Conservation (phyloP, 1,284 basidiomycete genomes). For the Rhodotorula sp. region DNA sequence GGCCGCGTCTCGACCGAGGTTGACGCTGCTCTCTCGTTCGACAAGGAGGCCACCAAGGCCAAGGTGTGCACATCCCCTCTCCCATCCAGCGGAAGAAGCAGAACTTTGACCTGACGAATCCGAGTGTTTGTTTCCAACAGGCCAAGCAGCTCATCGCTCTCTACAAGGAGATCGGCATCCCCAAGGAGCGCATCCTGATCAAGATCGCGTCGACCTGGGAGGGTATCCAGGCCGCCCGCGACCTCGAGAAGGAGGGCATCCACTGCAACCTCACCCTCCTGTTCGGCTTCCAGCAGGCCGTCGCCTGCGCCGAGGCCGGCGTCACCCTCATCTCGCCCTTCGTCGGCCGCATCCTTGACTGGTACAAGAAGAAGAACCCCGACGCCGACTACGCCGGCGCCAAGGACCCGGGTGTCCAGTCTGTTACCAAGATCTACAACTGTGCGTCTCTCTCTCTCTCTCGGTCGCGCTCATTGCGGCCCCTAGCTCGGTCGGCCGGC, state of each 20-base stretch:
- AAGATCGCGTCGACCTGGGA: conserved; percentile 99
- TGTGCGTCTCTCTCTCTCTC: not conserved
- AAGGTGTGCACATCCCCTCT: conserved; percentile 59
- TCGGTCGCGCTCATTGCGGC: not conserved
- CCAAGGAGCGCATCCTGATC: conserved; percentile 92
- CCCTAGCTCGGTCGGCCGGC: not conserved
- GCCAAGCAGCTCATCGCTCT: conserved; percentile 90
- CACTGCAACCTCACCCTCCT: conserved; percentile 99
- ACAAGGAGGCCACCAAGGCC: conserved; percentile 85
- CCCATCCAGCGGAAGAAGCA: too few relatives aligned
- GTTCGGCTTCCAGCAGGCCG: conserved; percentile 97
- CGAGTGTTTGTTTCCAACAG: conserved; percentile 49
- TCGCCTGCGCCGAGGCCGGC: conserved; percentile 96
- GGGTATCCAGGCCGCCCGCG: conserved; percentile 96
- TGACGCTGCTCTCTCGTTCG: conserved; percentile 93
- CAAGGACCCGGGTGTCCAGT: conserved; percentile 93
- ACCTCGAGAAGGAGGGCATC: conserved; percentile 90
- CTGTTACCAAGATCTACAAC: conserved; percentile 67
- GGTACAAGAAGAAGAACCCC: conserved; percentile 84
- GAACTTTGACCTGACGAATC: not conserved
- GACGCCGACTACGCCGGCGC: conserved; percentile 82
- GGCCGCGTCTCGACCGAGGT: conserved; percentile 99
- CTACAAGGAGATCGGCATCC: conserved; percentile 86
- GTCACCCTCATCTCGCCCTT: conserved; percentile 99
- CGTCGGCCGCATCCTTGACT: conserved; percentile 91